These are phyloP conservation scores for Babesia ovis DNA, from an alignment of 169 alveolate species.

Conservation along the genomic window DNA sequence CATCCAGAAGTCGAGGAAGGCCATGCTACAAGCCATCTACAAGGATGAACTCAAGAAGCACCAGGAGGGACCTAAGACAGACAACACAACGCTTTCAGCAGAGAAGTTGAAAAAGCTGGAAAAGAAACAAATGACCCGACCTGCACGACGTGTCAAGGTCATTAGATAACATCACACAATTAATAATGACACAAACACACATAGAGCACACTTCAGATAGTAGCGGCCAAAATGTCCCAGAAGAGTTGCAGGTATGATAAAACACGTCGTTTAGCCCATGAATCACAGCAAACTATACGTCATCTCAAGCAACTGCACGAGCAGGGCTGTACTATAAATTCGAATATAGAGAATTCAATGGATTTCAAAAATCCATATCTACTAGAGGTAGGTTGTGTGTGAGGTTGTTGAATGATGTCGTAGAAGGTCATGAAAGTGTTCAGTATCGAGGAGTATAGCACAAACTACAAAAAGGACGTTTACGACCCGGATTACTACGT, in stretches of 20 bases:
- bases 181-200: slow-evolving; percentile 10
- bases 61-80: slow-evolving; percentile 33
- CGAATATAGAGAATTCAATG: slow-evolving; percentile 58
- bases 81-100: not conserved
- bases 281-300: slow-evolving; percentile 44
- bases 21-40: slow-evolving; percentile 20
- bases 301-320: slow-evolving; percentile 39
- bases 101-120: slow-evolving; percentile 56
- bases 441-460: slow-evolving; percentile 48
- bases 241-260: slow-evolving; percentile 36
- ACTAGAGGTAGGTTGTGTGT: slow-evolving; percentile 52
- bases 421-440: slow-evolving; percentile 69
- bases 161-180: slow-evolving; percentile 1
- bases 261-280: not conserved
- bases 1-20: slow-evolving; percentile 23
- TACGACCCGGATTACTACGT: slow-evolving; percentile 62
- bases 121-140: slow-evolving; percentile 17
- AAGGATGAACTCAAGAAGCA: slow-evolving; percentile 14
- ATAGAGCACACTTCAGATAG: slow-evolving; percentile 27
- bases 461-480: slow-evolving; percentile 55
- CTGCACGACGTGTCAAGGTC: slow-evolving; percentile 21
- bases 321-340: slow-evolving; percentile 46
- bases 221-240: slow-evolving; percentile 56
- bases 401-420: not conserved
- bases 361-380: slow-evolving; percentile 70